Percentiles rank a stretch among this genome's conserved stretches.
phyloP scores from a whole-genome alignment of 805 yeast species.

The Candida hispaniensis region DNA sequence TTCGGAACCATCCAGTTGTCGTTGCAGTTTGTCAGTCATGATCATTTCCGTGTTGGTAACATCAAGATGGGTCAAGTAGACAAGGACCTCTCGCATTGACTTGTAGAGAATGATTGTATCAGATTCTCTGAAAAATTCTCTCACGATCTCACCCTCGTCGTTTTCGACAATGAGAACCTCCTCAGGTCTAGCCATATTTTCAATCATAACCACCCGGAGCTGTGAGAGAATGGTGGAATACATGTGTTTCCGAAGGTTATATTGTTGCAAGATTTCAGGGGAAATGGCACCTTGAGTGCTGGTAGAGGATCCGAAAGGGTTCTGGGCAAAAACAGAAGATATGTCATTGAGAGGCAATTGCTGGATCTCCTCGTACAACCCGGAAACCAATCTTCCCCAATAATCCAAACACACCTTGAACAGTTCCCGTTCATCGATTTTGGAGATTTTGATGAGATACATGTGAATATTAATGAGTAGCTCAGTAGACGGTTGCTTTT shows the following conservation, averaged over 20 bases:
- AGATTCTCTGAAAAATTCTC: slow-evolving; percentile 93
- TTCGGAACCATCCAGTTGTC: slow-evolving; percentile 88
- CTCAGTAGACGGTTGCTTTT: slow-evolving; percentile 41
- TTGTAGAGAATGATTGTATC: slow-evolving; percentile 94
- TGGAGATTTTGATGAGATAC: slow-evolving; percentile 73
- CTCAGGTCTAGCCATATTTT: slow-evolving; percentile 96
- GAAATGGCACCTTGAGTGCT: slow-evolving; percentile 56
- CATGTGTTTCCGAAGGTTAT: slow-evolving; percentile 75
- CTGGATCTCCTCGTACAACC: slow-evolving; percentile 77
- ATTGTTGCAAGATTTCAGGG: slow-evolving; percentile 64
- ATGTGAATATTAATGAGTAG: slow-evolving; percentile 62
- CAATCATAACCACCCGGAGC: slow-evolving; percentile 86
- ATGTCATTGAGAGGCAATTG: slow-evolving; percentile 60
- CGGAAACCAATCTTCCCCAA: slow-evolving; percentile 81
- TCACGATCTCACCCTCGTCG: slow-evolving; percentile 97
- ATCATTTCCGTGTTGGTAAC: slow-evolving; percentile 89
- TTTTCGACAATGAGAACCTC: slow-evolving; percentile 95
- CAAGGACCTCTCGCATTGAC: slow-evolving; percentile 90
- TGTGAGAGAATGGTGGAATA: slow-evolving; percentile 71
- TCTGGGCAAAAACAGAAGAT: slow-evolving; percentile 44
- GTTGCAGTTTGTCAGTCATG: slow-evolving; percentile 82
- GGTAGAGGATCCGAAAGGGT: slow-evolving; percentile 32
- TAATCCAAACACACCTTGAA: slow-evolving; percentile 93
- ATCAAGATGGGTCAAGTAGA: slow-evolving; percentile 88
- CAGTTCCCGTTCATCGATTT: slow-evolving; percentile 89